Conservation (phyloP, 2,329 filamentous ascomycete species). For the Paracoccidioides brasiliensis region DNA sequence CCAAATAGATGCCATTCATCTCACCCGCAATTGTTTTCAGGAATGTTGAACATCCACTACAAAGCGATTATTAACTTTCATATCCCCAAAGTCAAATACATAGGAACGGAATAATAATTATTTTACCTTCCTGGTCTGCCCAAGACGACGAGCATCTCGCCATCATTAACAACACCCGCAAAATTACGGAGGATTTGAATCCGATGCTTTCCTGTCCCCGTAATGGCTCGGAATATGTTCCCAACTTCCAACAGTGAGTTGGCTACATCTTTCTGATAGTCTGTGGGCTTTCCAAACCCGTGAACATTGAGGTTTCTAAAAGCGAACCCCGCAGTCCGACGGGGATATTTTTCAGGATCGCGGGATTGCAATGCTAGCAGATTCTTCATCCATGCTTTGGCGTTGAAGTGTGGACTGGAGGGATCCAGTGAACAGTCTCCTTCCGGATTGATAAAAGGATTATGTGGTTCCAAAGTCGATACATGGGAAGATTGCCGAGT, state of each 20-base stretch:
- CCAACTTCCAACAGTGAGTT: constrained; percentile 27
- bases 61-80: neutral
- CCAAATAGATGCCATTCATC: constrained; percentile 64
- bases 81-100: neutral
- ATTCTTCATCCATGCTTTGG: constrained; percentile 34
- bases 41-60: constrained; percentile 57
- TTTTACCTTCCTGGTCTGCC: constrained; percentile 34
- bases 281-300: constrained; percentile 26
- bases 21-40: constrained; percentile 75
- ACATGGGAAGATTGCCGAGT: constrained; percentile 3
- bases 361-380: constrained; percentile 30
- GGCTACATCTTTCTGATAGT: constrained; percentile 33
- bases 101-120: neutral
- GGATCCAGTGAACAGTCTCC: constrained; percentile 32
- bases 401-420: constrained; percentile 29
- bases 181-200: constrained; percentile 52
- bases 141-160: constrained; percentile 45
- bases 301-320: constrained; percentile 27
- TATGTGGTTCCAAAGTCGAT: constrained; percentile 11
- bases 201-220: constrained; percentile 19
- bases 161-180: constrained; percentile 47
- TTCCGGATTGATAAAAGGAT: constrained; percentile 20
- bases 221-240: constrained; percentile 14
- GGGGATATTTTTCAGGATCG: constrained; percentile 23
- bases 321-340: constrained; percentile 25